Evolutionary conservation across 768 basidiomycete genomes (phyloP).

Genomic region (Leccinum aurantiacum): DNA sequence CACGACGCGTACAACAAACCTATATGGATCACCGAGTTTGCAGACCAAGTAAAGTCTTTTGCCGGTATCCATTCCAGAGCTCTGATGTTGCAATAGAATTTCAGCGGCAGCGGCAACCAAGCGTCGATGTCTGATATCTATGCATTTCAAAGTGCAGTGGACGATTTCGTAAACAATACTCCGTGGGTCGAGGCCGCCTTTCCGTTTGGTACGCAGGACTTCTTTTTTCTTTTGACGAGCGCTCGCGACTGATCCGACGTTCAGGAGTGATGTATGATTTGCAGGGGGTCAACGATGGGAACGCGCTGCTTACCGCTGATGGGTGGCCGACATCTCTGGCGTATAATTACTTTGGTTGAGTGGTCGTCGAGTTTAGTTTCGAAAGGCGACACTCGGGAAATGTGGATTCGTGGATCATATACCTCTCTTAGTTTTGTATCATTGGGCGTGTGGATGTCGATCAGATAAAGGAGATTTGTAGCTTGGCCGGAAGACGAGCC

Average conservation of each 20-base stretch:
- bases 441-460: too few species aligned
- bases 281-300: conserved; percentile 53
- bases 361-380: background rate
- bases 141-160: conserved; percentile 47
- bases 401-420: background rate
- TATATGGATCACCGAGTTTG: conserved; percentile 71
- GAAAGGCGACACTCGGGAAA: background rate
- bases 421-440: conserved; percentile 14
- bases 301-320: conserved; percentile 49
- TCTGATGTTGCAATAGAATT: conserved; percentile 44
- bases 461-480: background rate
- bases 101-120: conserved; percentile 43
- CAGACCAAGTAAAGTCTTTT: conserved; percentile 53
- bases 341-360: conserved; percentile 45
- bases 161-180: conserved; percentile 46
- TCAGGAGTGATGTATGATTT: conserved; percentile 57
- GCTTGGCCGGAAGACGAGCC: background rate
- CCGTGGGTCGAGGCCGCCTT: conserved; percentile 42
- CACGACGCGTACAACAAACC: conserved; percentile 45
- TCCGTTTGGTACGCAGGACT: conserved; percentile 56
- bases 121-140: conserved; percentile 42
- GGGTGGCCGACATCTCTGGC: conserved; percentile 59
- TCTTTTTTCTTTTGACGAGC: background rate
- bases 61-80: background rate
- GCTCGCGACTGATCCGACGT: background rate